phyloP scores from a whole-genome alignment of 208 protist genomes.

The Trypanosomatidae sp. region DNA sequence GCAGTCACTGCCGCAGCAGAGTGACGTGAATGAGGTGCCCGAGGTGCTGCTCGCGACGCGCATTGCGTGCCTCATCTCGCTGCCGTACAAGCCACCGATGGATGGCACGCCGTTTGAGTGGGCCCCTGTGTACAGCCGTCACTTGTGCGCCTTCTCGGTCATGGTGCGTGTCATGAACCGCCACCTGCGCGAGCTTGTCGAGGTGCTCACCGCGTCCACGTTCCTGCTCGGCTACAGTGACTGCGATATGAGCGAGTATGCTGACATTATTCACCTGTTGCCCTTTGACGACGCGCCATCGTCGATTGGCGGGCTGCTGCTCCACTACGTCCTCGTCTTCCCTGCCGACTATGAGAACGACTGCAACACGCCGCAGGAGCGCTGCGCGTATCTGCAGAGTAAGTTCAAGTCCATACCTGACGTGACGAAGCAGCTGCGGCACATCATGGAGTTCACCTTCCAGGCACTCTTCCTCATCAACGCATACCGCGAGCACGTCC shows the following conservation, averaged over 20 bases:
- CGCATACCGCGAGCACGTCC: conserved; percentile 32
- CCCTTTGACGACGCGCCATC: conserved; percentile 60
- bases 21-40: conserved; percentile 8
- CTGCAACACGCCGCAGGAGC: conserved; percentile 37
- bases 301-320: conserved; percentile 63
- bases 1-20: background rate
- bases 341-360: conserved; percentile 63
- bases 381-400: conserved; percentile 37
- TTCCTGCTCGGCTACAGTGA: conserved; percentile 52
- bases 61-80: conserved; percentile 52
- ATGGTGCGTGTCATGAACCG: conserved; percentile 66
- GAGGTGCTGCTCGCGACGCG: conserved; percentile 58
- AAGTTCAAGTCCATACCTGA: conserved; percentile 63
- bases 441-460: conserved; percentile 72
- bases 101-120: conserved; percentile 31
- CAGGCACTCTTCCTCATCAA: conserved; percentile 65
- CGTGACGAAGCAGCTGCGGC: conserved; percentile 32
- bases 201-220: conserved; percentile 60
- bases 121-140: conserved; percentile 78
- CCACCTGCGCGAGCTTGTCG: conserved; percentile 63
- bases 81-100: conserved; percentile 63
- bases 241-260: conserved; percentile 39
- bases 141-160: conserved; percentile 72
- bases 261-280: conserved; percentile 25
- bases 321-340: conserved; percentile 83